Conservation (phyloP, 495 filamentous ascomycete species). For the Penicillium paradoxum region DNA sequence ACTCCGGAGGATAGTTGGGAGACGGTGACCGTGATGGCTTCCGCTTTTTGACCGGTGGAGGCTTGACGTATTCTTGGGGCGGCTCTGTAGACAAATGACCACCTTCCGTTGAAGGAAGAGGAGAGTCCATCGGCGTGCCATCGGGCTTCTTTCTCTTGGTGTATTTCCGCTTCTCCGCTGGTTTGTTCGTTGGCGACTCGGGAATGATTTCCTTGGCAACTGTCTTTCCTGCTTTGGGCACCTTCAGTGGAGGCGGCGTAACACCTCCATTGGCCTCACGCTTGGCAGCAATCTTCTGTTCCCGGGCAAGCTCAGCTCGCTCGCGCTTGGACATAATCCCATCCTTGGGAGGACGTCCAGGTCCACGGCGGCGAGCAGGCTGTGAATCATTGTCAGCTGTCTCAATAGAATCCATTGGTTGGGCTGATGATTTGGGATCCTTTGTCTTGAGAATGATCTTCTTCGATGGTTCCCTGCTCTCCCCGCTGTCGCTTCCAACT, state of each 20-base stretch:
- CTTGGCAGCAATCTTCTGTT: constrained; percentile 49
- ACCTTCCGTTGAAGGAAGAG: constrained; percentile 43
- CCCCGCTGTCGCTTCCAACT: constrained; percentile 25
- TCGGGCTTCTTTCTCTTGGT: constrained; percentile 67
- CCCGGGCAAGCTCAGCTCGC: constrained; percentile 60
- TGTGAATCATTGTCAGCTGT: constrained; percentile 33
- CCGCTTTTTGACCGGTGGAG: constrained; percentile 47
- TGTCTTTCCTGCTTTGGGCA: constrained; percentile 58
- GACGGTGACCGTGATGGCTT: constrained; percentile 63
- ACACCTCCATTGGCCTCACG: constrained; percentile 43
- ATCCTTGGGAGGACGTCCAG: constrained; percentile 85
- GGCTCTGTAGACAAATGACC: constrained; percentile 42
- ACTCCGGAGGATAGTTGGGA: constrained; percentile 65
- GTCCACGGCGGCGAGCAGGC: constrained; percentile 68
- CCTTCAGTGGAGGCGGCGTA: constrained; percentile 42
- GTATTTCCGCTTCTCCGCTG: constrained; percentile 68
- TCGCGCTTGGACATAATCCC: constrained; percentile 90
- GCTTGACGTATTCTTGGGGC: constrained; percentile 39
- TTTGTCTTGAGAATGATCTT: constrained; percentile 40
- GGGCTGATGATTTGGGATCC: constrained; percentile 23
- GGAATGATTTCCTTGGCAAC: constrained; percentile 38
- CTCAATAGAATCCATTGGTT: constrained; percentile 33
- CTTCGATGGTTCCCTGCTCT: constrained; percentile 33
- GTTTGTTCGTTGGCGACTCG: constrained; percentile 52
- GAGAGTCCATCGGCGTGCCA: constrained; percentile 37